Base-by-base conservation (phyloP, 805 yeast genomes). In the Osmozyma mogii region DNA sequence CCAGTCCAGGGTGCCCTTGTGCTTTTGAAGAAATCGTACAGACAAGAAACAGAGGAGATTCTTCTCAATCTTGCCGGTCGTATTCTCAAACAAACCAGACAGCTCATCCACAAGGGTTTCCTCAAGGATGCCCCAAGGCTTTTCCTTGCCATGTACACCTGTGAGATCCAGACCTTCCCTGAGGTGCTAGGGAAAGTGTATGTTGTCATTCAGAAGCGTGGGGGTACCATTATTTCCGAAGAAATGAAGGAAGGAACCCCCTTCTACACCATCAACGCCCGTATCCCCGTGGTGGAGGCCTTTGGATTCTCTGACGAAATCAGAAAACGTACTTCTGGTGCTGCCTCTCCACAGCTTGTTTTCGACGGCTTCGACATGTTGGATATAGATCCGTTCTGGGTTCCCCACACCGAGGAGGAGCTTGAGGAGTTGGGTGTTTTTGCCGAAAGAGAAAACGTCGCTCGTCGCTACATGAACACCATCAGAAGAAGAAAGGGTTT, bases 211-310 rank as follows among this genome's bases (percentile, higher is more conserved):
- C 95, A 94, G 40, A 75, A 75, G 45, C 70, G 96, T 46, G 78
- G 83, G 22, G 99, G 99, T 17, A 61, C 72, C 29, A 83, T 92
- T 32, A 70, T 80, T 2, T 73, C 87, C 4, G 99, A 92, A 55
- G 98, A 92, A 51, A 77, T 92, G 84, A 88, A 92, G 49, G 98
- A 92, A 52, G 99, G 99, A 7, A 92, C 98, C 0, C 96, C 97
- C 13, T 87, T 89, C 45, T 92, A 92, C 65, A 83, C 83, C 17
- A 75, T 92, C 33, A 75, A 70, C 12, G 95, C 97, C 0, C 62
- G 75, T 31, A 65, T 92, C 15, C 98, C 99, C 0, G 96, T 92
- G 15, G 81, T 84, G 6, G 96, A 89, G 52, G 95, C 96, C 1
- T 88, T 92, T 61, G 98, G 98, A 1, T 85, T 92, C 46, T 77